These are phyloP conservation scores for Russula sp. DNA, from an alignment of 768 basidiomycete genomes.

Conservation along the genomic window DNA sequence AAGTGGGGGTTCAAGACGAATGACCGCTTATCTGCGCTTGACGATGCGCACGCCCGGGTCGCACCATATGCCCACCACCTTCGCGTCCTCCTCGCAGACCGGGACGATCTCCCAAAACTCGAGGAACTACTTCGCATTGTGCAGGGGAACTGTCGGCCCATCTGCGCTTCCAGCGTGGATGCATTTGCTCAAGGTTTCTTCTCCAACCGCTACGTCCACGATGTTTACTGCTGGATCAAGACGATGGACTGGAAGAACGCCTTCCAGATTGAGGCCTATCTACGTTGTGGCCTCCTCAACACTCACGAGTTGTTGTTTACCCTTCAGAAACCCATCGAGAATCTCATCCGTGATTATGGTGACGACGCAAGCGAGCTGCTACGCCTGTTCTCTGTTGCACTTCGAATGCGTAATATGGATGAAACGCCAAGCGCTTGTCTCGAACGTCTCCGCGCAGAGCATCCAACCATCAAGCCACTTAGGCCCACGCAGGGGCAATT, in stretches of 20 bases:
- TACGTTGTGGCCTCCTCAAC: constrained; percentile 57
- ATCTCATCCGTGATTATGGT: not conserved
- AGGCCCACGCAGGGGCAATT: constrained; percentile 40
- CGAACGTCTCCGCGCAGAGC: constrained; percentile 31
- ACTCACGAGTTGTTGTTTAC: constrained; percentile 43
- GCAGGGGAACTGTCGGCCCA: not conserved
- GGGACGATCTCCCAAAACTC: not conserved
- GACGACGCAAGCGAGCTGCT: constrained; percentile 43
- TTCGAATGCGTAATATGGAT: constrained; percentile 39
- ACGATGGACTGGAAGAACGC: constrained; percentile 57
- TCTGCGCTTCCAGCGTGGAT: not conserved
- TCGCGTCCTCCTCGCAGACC: not conserved
- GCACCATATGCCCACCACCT: not conserved
- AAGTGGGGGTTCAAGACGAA: not conserved
- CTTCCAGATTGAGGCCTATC: constrained; percentile 69
- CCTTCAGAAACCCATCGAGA: not conserved
- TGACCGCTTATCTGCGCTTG: not conserved
- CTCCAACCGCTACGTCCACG: constrained; percentile 39
- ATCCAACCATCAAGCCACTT: constrained; percentile 23
- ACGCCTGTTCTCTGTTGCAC: constrained; percentile 45
- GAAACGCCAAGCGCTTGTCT: constrained; percentile 44
- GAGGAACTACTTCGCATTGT: not conserved
- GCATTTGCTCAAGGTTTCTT: constrained; percentile 43
- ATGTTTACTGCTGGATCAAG: constrained; percentile 39
- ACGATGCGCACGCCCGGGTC: not conserved